phyloP scores from a whole-genome alignment of 2,329 filamentous ascomycete genomes.

The Byssothecium circinans region DNA sequence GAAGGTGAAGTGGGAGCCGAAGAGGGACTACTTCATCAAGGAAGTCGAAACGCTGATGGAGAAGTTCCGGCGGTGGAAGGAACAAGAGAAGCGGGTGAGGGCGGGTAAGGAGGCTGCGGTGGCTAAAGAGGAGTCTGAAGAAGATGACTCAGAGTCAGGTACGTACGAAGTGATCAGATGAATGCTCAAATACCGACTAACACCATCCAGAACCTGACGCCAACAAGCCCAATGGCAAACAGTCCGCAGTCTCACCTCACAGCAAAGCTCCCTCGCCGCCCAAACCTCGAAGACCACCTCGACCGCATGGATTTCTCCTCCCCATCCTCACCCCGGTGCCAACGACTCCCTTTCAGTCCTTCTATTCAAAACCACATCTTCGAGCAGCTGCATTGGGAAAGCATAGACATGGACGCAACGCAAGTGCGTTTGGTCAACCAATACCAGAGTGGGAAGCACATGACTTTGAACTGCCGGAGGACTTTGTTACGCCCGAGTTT shows the following conservation, averaged over 20 bases:
- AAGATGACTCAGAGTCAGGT: conserved; percentile 37
- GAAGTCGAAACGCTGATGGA: conserved; percentile 80
- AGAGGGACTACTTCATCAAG: conserved; percentile 79
- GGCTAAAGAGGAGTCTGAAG: conserved; percentile 31
- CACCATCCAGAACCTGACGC: conserved; percentile 36
- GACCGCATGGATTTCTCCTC: conserved; percentile 36
- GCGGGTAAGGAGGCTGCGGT: conserved; percentile 60
- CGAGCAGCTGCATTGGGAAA: conserved; percentile 78
- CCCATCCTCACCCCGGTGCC: conserved; percentile 31
- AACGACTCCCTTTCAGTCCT: conserved; percentile 75
- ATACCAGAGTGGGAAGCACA: conserved; percentile 70
- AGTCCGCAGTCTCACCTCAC: background rate
- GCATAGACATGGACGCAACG: conserved; percentile 68
- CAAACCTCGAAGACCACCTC: conserved; percentile 35
- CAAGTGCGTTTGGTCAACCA: conserved; percentile 78
- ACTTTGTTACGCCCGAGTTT: conserved; percentile 55
- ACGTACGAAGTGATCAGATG: background rate
- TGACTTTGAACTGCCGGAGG: conserved; percentile 76
- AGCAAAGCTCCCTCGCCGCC: conserved; percentile 2
- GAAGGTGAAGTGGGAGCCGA: conserved; percentile 83
- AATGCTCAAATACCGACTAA: background rate
- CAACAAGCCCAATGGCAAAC: conserved; percentile 1
- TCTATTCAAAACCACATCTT: conserved; percentile 78
- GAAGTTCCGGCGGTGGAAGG: conserved; percentile 85
- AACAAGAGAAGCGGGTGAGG: conserved; percentile 84